Evolutionary conservation across 1,284 basidiomycete genomes (phyloP).

Genomic region (Apiotrichum laibachii): DNA sequence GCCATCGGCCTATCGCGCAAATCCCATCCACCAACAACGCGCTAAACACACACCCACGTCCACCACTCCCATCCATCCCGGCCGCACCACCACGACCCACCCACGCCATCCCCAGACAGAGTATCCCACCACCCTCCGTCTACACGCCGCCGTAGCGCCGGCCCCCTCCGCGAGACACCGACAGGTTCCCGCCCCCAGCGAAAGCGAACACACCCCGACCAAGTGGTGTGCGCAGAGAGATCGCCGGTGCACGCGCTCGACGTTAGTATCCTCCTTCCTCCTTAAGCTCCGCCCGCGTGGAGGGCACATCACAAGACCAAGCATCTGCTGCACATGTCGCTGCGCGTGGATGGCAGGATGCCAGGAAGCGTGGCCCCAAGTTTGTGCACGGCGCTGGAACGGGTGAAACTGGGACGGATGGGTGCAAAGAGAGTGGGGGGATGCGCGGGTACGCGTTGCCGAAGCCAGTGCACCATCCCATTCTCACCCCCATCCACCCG

Average conservation of each 20-base stretch:
- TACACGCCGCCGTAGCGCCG: background rate
- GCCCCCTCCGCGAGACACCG: constrained; percentile 4
- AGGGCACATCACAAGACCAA: too few species aligned
- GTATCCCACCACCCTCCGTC: background rate
- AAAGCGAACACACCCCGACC: background rate
- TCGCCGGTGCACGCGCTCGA: constrained; percentile 7
- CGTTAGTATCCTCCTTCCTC: constrained; percentile 1
- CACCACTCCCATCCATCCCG: too few species aligned
- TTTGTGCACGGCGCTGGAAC: background rate
- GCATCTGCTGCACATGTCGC: too few species aligned
- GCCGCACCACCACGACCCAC: too few species aligned
- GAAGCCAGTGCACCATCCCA: background rate
- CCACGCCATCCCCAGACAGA: background rate
- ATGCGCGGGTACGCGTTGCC: background rate
- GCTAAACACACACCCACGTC: too few species aligned
- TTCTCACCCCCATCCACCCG: background rate
- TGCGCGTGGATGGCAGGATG: too few species aligned
- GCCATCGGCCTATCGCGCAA: too few species aligned
- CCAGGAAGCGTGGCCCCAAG: too few species aligned
- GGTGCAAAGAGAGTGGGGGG: background rate
- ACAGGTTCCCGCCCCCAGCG: background rate
- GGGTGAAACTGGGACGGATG: background rate
- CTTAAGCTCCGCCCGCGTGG: too few species aligned
- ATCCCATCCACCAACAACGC: too few species aligned
- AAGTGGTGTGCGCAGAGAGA: constrained; percentile 4